Percentiles rank a stretch among this genome's conserved stretches.
Evolutionary conservation across 2,329 filamentous ascomycete genomes (phyloP).

Genomic region (Geosmithia flava): DNA sequence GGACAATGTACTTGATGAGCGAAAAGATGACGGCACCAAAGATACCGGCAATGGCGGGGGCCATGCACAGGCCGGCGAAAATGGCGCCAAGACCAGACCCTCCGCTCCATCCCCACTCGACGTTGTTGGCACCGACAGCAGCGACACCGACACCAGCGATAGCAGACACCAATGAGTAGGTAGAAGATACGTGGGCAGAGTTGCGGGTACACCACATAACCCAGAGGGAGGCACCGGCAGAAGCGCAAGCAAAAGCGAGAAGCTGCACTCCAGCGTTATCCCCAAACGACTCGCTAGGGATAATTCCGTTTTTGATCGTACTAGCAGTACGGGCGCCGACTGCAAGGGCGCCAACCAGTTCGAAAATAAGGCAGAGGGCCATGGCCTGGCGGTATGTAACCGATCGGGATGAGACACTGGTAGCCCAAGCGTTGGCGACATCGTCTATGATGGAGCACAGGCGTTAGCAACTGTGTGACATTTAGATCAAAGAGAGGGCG

Average conservation of each 20-base stretch:
- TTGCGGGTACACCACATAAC: slow-evolving; percentile 71
- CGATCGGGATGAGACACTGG: slow-evolving; percentile 68
- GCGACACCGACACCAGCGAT: slow-evolving; percentile 60
- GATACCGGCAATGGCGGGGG: slow-evolving; percentile 51
- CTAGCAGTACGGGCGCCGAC: slow-evolving; percentile 59
- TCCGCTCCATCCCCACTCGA: slow-evolving; percentile 58
- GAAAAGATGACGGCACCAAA: slow-evolving; percentile 59
- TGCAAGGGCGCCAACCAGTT: slow-evolving; percentile 53
- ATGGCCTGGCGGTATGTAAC: slow-evolving; percentile 59
- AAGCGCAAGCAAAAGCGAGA: slow-evolving; percentile 52
- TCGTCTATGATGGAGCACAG: slow-evolving; percentile 39
- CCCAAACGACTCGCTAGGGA: slow-evolving; percentile 44
- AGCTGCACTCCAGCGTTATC: slow-evolving; percentile 54
- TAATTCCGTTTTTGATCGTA: slow-evolving; percentile 72
- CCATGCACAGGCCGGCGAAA: slow-evolving; percentile 60
- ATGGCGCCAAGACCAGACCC: slow-evolving; percentile 61
- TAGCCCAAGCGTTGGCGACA: slow-evolving; percentile 77
- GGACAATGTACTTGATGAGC: slow-evolving; percentile 61
- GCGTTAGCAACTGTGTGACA: background rate
- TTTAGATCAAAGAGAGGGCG: background rate
- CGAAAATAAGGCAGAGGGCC: slow-evolving; percentile 53
- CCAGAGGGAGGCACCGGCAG: slow-evolving; percentile 56
- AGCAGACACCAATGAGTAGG: slow-evolving; percentile 58
- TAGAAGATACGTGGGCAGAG: slow-evolving; percentile 62
- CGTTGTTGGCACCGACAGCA: slow-evolving; percentile 45